A percentile compares a stretch with the other conserved stretches of the same genome.
Conservation (phyloP, 331 rosid genomes). For the Spiraea crenata region DNA sequence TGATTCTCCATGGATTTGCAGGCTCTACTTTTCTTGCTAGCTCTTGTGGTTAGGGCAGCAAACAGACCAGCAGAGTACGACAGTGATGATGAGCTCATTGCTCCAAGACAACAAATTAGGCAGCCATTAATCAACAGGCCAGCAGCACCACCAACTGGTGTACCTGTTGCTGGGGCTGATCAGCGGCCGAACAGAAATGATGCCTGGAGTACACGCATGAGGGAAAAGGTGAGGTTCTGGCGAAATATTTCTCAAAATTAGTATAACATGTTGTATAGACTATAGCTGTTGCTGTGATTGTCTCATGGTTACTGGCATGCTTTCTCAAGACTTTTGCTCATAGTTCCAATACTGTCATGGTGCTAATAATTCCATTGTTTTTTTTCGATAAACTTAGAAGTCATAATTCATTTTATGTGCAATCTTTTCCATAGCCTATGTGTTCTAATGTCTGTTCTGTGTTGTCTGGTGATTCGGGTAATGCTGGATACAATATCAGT, state of each 20-base stretch:
- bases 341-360: not conserved
- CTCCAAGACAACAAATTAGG: constrained; percentile 68
- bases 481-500: constrained; percentile 35
- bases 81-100: constrained; percentile 85
- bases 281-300: not conserved
- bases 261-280: not conserved
- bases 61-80: constrained; percentile 77
- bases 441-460: constrained; percentile 17
- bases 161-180: constrained; percentile 70
- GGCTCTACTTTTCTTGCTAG: constrained; percentile 59
- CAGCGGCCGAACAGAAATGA: constrained; percentile 84
- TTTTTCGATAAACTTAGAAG: too few species aligned
- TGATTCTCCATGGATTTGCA: constrained; percentile 20
- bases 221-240: constrained; percentile 74
- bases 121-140: constrained; percentile 84
- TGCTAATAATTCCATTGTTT: not conserved
- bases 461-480: constrained; percentile 1
- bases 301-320: not conserved
- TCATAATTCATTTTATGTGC: not conserved
- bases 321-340: not conserved
- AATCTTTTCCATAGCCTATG: not conserved
- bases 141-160: constrained; percentile 66
- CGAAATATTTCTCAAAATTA: not conserved
- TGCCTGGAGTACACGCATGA: constrained; percentile 98
- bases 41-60: constrained; percentile 80